Evolutionary conservation across 1,284 basidiomycete species (phyloP).

Genomic region (Phenoliferia sp.): DNA sequence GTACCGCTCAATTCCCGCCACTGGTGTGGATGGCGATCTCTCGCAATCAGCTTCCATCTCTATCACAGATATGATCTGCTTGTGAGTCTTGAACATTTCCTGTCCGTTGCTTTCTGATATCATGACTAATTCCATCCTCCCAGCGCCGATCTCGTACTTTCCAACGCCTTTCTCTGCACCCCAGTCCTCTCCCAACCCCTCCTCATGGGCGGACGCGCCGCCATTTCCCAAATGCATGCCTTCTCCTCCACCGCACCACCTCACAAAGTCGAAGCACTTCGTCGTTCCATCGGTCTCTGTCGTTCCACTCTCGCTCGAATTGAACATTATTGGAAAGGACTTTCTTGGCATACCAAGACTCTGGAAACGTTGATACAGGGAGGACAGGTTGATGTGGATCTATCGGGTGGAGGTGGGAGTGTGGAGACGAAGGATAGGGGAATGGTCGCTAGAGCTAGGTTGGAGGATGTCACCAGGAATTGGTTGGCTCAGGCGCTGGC

Average conservation of each 20-base stretch:
- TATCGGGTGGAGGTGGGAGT: neutral
- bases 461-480: slow-evolving; percentile 2
- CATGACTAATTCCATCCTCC: neutral
- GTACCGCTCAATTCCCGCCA: neutral
- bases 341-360: slow-evolving; percentile 7
- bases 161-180: slow-evolving; percentile 7
- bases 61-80: slow-evolving; percentile 11
- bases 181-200: slow-evolving; percentile 9
- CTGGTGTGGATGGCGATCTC: neutral
- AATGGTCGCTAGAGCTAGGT: slow-evolving; percentile 4
- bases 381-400: neutral
- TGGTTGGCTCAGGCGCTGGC: slow-evolving; percentile 3
- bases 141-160: neutral
- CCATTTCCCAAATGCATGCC: neutral
- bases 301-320: slow-evolving; percentile 6
- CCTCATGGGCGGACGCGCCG: slow-evolving; percentile 10
- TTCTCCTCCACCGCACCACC: neutral
- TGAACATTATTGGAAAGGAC: neutral
- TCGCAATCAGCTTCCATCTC: slow-evolving; percentile 4
- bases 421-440: slow-evolving; percentile 1
- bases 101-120: no score
- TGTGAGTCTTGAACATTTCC: neutral
- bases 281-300: slow-evolving; percentile 3
- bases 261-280: slow-evolving; percentile 6
- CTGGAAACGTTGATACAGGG: neutral